These are phyloP conservation scores for Chaetomium olivaceum DNA, from an alignment of 2,329 filamentous ascomycete species.

Conservation along the genomic window DNA sequence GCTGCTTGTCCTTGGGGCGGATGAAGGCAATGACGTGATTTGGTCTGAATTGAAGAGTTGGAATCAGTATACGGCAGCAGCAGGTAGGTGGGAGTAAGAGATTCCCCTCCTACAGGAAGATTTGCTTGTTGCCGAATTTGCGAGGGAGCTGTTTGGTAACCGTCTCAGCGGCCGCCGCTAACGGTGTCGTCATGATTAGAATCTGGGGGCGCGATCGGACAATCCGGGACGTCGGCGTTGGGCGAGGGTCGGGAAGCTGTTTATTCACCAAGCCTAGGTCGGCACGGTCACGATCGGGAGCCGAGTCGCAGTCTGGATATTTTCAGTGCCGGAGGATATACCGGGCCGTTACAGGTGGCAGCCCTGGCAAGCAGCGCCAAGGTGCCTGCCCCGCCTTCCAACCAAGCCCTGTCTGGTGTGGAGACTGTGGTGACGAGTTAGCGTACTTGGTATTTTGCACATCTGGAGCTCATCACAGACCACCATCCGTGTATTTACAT, in stretches of 20 bases:
- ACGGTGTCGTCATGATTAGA: conserved; percentile 31
- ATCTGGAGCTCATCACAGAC: not conserved
- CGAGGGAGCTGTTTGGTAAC: conserved; percentile 43
- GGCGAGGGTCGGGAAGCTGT: conserved; percentile 14
- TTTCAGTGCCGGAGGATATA: conserved; percentile 23
- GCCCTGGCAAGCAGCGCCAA: not conserved
- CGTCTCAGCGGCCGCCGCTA: conserved; percentile 38
- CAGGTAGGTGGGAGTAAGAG: not conserved
- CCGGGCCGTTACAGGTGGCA: conserved; percentile 30
- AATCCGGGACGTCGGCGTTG: conserved; percentile 3
- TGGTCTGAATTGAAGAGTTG: conserved; percentile 57
- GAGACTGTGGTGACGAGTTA: not conserved
- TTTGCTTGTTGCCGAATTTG: conserved; percentile 49
- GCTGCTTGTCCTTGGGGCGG: conserved; percentile 66
- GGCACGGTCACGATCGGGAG: conserved; percentile 1
- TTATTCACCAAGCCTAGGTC: not conserved
- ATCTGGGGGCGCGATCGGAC: not conserved
- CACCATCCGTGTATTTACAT: not conserved
- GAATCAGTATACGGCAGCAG: not conserved
- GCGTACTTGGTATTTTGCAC: too few relatives aligned
- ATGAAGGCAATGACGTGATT: conserved; percentile 79
- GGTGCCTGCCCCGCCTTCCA: not conserved
- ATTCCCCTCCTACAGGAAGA: conserved; percentile 53
- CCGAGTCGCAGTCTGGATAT: conserved; percentile 23
- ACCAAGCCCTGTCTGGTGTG: not conserved